Conservation (phyloP, 805 yeast species). For the Schwanniomyces occidentalis region DNA sequence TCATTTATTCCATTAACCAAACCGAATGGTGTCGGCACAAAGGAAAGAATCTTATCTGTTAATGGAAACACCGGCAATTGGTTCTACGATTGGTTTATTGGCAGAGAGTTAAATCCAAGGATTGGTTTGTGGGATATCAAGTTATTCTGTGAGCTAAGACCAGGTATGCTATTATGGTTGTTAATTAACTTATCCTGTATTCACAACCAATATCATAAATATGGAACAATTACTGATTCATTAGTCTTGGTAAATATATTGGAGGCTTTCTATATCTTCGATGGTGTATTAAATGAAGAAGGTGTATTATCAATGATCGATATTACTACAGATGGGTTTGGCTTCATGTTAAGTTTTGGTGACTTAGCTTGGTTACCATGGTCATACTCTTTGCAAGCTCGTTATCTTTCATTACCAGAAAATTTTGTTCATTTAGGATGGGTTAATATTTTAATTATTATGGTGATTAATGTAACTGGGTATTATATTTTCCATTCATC, state of each 20-base stretch:
- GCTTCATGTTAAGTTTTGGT: slow-evolving; percentile 94
- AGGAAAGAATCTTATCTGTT: slow-evolving; percentile 72
- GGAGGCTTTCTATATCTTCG: slow-evolving; percentile 83
- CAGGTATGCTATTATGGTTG: slow-evolving; percentile 88
- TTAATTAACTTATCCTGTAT: slow-evolving; percentile 74
- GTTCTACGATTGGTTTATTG: slow-evolving; percentile 94
- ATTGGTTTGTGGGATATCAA: slow-evolving; percentile 84
- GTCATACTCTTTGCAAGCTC: slow-evolving; percentile 81
- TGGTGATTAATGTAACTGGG: slow-evolving; percentile 58
- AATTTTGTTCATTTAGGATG: slow-evolving; percentile 58
- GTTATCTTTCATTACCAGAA: slow-evolving; percentile 63
- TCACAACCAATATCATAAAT: slow-evolving; percentile 71
- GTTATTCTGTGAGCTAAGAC: slow-evolving; percentile 89
- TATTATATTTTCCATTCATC: slow-evolving; percentile 81
- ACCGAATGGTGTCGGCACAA: slow-evolving; percentile 53
- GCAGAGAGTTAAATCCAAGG: slow-evolving; percentile 93
- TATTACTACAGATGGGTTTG: slow-evolving; percentile 94
- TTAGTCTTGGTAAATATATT: slow-evolving; percentile 64
- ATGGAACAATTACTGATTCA: slow-evolving; percentile 68
- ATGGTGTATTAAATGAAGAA: slow-evolving; percentile 89
- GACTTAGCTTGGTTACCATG: slow-evolving; percentile 93
- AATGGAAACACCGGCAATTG: slow-evolving; percentile 83
- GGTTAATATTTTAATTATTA: slow-evolving; percentile 37
- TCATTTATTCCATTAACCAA: slow-evolving; percentile 63
- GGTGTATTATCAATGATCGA: slow-evolving; percentile 95